Evolutionary conservation across 371 early-diverging fungal species (phyloP).

Genomic region (Zancudomyces culisetae): DNA sequence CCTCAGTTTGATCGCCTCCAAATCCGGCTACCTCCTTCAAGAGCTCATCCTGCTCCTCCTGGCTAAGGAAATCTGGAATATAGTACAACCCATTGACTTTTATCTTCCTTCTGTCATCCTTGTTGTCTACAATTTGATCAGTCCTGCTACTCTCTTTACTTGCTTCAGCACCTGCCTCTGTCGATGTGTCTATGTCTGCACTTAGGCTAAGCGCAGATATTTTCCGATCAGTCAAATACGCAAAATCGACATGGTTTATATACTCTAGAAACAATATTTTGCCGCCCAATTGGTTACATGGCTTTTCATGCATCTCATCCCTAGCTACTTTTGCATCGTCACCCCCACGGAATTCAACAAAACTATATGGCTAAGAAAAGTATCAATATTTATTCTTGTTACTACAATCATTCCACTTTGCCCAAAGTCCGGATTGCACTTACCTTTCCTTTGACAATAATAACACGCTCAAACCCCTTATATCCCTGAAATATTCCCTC

Average conservation of each 20-base stretch:
- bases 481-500: conserved; percentile 6
- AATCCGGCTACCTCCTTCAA: conserved; percentile 4
- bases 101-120: neutral
- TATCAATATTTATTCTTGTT: neutral
- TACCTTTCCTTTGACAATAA: conserved; percentile 10
- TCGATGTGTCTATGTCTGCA: too few species aligned
- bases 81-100: conserved; percentile 20
- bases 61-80: conserved; percentile 20
- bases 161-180: too few species aligned
- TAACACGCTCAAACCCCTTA: conserved; percentile 11
- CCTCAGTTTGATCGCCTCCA: conserved; percentile 1
- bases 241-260: conserved; percentile 10
- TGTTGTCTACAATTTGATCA: too few species aligned
- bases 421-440: neutral
- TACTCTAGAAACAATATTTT: conserved; percentile 13
- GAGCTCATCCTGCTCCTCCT: conserved; percentile 16
- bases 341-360: conserved; percentile 9
- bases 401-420: neutral
- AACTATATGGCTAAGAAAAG: conserved; percentile 11
- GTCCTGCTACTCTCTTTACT: too few species aligned
- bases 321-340: conserved; percentile 8
- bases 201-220: too few species aligned
- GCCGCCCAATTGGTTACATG: conserved; percentile 5
- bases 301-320: conserved; percentile 6
- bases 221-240: conserved; percentile 3